Evolutionary conservation across 495 filamentous ascomycete genomes (phyloP).

Genomic region (Hyphodiscus hymeniophilus): DNA sequence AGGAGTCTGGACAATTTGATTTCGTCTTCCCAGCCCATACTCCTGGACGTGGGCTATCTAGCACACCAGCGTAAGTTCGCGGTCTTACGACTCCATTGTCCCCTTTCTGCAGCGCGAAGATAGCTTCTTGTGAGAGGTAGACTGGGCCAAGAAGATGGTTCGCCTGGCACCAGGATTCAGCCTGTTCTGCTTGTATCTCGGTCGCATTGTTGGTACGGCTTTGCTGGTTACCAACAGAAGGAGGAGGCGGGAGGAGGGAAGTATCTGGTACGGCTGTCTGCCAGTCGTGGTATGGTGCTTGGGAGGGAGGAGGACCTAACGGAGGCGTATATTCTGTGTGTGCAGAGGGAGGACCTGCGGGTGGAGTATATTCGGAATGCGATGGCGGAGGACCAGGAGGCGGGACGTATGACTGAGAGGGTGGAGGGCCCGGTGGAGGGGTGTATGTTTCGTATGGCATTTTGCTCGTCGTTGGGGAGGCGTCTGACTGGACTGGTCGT

Average conservation of each 20-base stretch:
- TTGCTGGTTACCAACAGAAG: conserved; percentile 53
- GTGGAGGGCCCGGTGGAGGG: conserved; percentile 18
- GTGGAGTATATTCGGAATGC: conserved; percentile 7
- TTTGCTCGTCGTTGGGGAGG: conserved; percentile 3
- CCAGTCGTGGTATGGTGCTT: conserved; percentile 58
- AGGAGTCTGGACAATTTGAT: conserved; percentile 35
- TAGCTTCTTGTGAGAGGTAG: conserved; percentile 31
- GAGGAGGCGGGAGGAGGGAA: conserved; percentile 73
- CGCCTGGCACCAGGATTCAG: conserved; percentile 57
- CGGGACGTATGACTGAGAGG: conserved; percentile 4
- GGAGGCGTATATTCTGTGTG: conserved; percentile 12
- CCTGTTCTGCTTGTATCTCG: conserved; percentile 57
- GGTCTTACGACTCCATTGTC: conserved; percentile 21
- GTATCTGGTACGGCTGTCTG: conserved; percentile 69
- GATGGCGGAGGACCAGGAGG: conserved; percentile 13
- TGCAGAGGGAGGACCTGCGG: conserved; percentile 20
- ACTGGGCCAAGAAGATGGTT: conserved; percentile 57
- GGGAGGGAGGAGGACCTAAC: conserved; percentile 19
- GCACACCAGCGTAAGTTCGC: conserved; percentile 18
- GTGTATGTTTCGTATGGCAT: conserved; percentile 14
- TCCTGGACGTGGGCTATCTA: conserved; percentile 30
- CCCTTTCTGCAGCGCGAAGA: conserved; percentile 22
- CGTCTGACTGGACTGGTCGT: conserved; percentile 10
- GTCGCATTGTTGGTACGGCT: conserved; percentile 73
- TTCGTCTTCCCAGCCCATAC: conserved; percentile 34